Evolutionary conservation across 2,329 filamentous ascomycete species (phyloP).

Genomic region (Elsinoe ampelina): DNA sequence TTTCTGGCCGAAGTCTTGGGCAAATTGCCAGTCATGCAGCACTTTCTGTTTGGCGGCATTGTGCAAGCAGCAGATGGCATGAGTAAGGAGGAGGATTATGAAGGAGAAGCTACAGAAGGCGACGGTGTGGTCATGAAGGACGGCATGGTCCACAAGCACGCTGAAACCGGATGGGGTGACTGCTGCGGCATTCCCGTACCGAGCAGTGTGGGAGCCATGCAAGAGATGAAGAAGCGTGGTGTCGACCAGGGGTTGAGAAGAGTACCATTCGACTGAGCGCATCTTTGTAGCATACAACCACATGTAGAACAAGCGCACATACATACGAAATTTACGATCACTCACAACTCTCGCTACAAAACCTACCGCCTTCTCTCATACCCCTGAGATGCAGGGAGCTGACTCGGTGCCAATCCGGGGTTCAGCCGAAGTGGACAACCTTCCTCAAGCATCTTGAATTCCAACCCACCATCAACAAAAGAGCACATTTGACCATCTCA

Average conservation of each 20-base stretch:
- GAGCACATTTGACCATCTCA: no score
- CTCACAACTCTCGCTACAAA: no score
- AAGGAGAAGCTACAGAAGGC: constrained; percentile 41
- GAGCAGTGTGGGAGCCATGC: constrained; percentile 81
- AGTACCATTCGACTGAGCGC: constrained; percentile 65
- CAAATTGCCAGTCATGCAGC: constrained; percentile 96
- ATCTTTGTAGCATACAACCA: not conserved
- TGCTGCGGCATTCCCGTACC: constrained; percentile 98
- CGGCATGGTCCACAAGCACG: constrained; percentile 53
- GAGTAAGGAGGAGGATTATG: constrained; percentile 53
- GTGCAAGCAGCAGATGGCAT: constrained; percentile 74
- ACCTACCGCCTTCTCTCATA: not conserved
- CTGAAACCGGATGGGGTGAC: constrained; percentile 67
- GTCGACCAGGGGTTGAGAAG: constrained; percentile 56
- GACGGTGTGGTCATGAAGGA: constrained; percentile 57
- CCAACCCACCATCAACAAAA: not conserved
- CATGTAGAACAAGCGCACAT: not conserved
- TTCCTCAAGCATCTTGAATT: not conserved
- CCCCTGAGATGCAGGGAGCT: constrained; percentile 9
- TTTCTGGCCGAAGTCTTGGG: constrained; percentile 85
- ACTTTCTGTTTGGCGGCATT: constrained; percentile 86
- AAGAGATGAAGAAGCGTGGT: constrained; percentile 71
- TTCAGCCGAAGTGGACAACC: constrained; percentile 12
- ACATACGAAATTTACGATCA: not conserved
- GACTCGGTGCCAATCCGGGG: constrained; percentile 1